These are phyloP conservation scores for Thielaviopsis cerberus DNA, from an alignment of 2,329 filamentous ascomycete species.

Conservation along the genomic window DNA sequence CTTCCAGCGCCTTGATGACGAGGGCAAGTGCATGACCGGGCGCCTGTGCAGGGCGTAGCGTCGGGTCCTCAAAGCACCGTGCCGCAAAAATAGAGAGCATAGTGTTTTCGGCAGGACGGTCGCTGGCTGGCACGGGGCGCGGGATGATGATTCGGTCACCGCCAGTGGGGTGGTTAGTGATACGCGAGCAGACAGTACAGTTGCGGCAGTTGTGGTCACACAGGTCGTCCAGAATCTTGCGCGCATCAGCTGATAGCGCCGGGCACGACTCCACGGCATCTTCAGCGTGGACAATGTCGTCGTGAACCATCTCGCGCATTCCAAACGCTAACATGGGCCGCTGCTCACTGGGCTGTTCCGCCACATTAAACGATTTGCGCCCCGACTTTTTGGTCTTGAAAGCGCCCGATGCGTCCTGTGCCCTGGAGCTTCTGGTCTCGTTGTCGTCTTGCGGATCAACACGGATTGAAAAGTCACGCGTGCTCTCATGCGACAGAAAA, in stretches of 20 bases:
- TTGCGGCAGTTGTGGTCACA: conserved; percentile 37
- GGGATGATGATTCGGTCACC: conserved; percentile 44
- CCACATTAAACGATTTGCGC: conserved; percentile 10
- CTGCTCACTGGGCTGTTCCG: conserved; percentile 14
- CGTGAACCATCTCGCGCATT: background rate
- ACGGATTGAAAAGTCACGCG: conserved; percentile 14
- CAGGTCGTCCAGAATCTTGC: conserved; percentile 32
- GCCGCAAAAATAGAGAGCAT: conserved; percentile 12
- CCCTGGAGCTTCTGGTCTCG: conserved; percentile 9
- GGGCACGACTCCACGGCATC: conserved; percentile 20
- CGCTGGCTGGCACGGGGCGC: conserved; percentile 47
- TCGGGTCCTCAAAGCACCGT: conserved; percentile 26
- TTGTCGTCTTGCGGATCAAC: conserved; percentile 13
- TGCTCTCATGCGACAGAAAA: conserved; percentile 14
- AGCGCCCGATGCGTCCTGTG: background rate
- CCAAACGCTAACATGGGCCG: background rate
- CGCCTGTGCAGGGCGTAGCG: conserved; percentile 46
- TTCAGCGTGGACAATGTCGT: background rate
- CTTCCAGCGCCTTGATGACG: conserved; percentile 66
- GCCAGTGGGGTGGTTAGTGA: conserved; percentile 27
- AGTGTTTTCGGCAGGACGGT: conserved; percentile 23
- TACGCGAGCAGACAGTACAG: conserved; percentile 38
- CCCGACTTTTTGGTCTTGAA: background rate
- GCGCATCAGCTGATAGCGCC: conserved; percentile 33
- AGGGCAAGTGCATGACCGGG: conserved; percentile 57